These are phyloP conservation scores for Elsinoe perseae DNA, from an alignment of 2,329 filamentous ascomycete genomes.

Conservation along the genomic window DNA sequence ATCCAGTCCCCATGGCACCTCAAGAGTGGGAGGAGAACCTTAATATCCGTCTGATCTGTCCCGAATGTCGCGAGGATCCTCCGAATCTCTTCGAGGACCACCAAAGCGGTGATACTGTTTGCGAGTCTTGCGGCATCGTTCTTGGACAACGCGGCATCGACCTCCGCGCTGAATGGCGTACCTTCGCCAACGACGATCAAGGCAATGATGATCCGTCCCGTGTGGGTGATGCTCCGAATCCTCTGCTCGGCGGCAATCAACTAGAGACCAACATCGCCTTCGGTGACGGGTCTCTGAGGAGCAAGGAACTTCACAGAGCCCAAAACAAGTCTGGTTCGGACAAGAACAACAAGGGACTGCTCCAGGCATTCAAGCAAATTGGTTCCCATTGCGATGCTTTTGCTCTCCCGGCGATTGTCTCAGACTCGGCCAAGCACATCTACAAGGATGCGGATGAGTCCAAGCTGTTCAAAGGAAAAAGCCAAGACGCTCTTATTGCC, in stretches of 20 bases:
- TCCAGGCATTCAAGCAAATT: conserved; percentile 82
- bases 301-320: conserved; percentile 69
- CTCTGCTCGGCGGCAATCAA: conserved; percentile 81
- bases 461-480: conserved; percentile 91
- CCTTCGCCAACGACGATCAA: conserved; percentile 96
- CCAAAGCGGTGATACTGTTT: conserved; percentile 86
- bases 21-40: conserved; percentile 70
- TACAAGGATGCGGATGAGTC: conserved; percentile 92
- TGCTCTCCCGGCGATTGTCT: conserved; percentile 69
- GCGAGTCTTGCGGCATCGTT: conserved; percentile 82
- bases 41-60: conserved; percentile 76
- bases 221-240: conserved; percentile 90
- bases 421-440: conserved; percentile 86
- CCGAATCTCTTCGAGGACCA: conserved; percentile 91
- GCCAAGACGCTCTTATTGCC: conserved; percentile 85
- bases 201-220: conserved; percentile 93
- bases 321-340: conserved; percentile 76
- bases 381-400: conserved; percentile 78
- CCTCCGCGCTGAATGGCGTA: conserved; percentile 95
- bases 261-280: conserved; percentile 83
- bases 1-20: conserved; percentile 30
- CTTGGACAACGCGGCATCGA: conserved; percentile 88
- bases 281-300: conserved; percentile 62
- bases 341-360: conserved; percentile 72
- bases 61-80: conserved; percentile 85